Conservation (phyloP, 1,284 basidiomycete genomes). For the Microbotryum saponariae region DNA sequence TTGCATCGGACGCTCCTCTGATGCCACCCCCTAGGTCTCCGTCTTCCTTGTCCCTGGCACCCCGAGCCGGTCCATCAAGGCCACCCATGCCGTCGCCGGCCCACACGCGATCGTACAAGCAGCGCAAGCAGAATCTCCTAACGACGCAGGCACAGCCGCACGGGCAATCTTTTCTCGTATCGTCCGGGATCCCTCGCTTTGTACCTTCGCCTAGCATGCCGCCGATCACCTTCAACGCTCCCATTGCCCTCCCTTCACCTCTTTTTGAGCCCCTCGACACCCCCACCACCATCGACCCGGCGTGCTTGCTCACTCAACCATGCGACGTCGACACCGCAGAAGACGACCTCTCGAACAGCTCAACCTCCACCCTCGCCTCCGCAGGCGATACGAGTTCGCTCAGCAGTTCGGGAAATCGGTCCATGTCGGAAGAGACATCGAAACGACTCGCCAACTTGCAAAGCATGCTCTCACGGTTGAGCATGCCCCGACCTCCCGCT, state of each 20-base stretch:
- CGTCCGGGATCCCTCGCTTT: no score
- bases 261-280: not conserved
- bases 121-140: no score
- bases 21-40: no score
- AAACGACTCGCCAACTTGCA: constrained; percentile 32
- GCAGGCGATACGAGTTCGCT: not conserved
- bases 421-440: constrained; percentile 29
- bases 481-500: constrained; percentile 11
- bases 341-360: constrained; percentile 2
- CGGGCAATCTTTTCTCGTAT: not conserved
- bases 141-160: no score
- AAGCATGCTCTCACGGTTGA: constrained; percentile 30
- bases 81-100: no score
- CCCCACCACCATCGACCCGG: constrained; percentile 4
- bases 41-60: no score
- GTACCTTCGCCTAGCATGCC: not conserved
- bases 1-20: no score
- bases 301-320: not conserved
- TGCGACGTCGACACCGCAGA: not conserved
- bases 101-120: no score
- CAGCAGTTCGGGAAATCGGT: not conserved
- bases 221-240: not conserved
- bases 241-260: not conserved
- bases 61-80: no score
- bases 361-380: constrained; percentile 3